These are phyloP conservation scores for Diaporthe velutina DNA, from an alignment of 2,329 filamentous ascomycete genomes.

Conservation along the genomic window DNA sequence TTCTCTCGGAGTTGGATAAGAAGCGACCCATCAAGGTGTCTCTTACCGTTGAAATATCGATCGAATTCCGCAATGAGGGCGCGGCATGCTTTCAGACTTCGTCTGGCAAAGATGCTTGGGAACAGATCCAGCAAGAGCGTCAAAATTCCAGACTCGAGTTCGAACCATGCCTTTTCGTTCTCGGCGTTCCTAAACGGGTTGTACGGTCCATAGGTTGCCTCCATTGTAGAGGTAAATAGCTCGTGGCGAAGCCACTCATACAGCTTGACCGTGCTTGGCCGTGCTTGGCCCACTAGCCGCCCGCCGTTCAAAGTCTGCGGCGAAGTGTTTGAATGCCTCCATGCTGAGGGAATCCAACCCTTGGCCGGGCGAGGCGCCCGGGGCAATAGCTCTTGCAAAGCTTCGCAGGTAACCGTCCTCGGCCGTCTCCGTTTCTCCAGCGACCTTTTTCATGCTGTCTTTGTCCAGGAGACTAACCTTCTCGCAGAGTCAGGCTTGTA, in stretches of 20 bases:
- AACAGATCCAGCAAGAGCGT: neutral
- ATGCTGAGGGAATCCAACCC: constrained; percentile 23
- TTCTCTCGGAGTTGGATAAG: constrained; percentile 21
- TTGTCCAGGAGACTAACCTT: neutral
- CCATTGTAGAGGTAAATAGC: constrained; percentile 6
- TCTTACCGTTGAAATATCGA: constrained; percentile 6
- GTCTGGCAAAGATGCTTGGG: neutral
- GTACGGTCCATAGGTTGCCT: constrained; percentile 25
- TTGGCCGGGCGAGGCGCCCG: neutral
- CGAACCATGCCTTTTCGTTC: neutral
- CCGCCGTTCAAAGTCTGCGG: neutral
- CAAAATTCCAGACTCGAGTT: constrained; percentile 7
- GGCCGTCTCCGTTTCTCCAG: neutral
- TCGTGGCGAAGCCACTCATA: constrained; percentile 24
- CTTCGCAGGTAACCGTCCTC: neutral
- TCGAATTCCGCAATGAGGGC: neutral
- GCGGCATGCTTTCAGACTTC: neutral
- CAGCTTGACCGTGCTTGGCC: neutral
- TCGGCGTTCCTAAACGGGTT: constrained; percentile 13
- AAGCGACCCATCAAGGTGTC: constrained; percentile 17
- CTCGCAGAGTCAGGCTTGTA: constrained; percentile 10
- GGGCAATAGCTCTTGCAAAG: neutral
- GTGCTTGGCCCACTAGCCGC: neutral
- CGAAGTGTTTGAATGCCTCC: neutral
- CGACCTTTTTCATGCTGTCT: constrained; percentile 3